These are phyloP conservation scores for Picochlorum sp. DNA, from an alignment of 139 green algal species.

Conservation along the genomic window DNA sequence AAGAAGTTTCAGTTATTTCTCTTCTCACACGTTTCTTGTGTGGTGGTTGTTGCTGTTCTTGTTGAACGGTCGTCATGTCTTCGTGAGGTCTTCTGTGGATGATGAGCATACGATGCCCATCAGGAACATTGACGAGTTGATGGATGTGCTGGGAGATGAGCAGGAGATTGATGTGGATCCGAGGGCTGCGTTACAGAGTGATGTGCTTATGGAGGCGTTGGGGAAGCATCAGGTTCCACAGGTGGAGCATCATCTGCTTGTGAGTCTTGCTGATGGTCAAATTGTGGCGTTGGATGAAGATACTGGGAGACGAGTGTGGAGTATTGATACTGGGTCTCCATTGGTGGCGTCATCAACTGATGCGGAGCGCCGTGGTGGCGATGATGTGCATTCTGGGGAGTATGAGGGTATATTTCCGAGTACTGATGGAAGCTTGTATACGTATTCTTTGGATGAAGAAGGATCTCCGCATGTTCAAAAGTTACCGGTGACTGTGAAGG, in stretches of 20 bases:
- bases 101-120: not conserved
- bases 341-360: conserved; percentile 45
- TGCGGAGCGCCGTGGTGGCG: not conserved
- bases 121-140: not conserved
- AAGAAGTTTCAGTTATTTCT: too few relatives aligned
- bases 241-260: conserved; percentile 42
- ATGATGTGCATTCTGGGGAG: not conserved
- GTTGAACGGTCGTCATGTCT: not conserved
- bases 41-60: too few relatives aligned
- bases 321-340: conserved; percentile 64
- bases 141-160: not conserved
- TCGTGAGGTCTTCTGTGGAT: not conserved
- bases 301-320: conserved; percentile 63
- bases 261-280: conserved; percentile 69
- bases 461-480: conserved; percentile 40
- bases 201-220: not conserved
- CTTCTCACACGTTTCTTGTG: too few relatives aligned
- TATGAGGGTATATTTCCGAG: conserved; percentile 72
- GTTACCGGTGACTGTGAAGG: conserved; percentile 64
- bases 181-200: not conserved
- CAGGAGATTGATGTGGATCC: not conserved
- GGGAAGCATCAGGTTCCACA: not conserved
- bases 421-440: conserved; percentile 79
- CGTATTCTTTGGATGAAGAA: conserved; percentile 32
- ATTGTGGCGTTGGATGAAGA: conserved; percentile 60